Evolutionary conservation across 2,329 filamentous ascomycete species (phyloP).

Genomic region (Cladobotryum protrusum): DNA sequence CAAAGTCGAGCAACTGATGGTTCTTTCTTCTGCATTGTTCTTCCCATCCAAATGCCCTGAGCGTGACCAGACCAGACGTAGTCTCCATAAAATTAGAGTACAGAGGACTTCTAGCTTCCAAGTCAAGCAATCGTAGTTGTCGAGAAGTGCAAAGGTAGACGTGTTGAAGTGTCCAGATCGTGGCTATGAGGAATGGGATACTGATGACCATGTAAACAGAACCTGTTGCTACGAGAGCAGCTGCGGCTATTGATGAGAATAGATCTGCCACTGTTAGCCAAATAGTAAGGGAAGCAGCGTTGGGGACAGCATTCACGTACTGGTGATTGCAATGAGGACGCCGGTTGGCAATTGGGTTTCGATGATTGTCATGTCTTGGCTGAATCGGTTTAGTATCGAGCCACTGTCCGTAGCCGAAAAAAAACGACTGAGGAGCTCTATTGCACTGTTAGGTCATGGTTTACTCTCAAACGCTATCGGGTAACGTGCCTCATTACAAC

Average conservation of each 20-base stretch:
- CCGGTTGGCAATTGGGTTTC: conserved; percentile 18
- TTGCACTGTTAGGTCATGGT: too few species aligned
- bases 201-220: conserved; percentile 6
- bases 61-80: conserved; percentile 38
- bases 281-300: too few species aligned
- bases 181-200: conserved; percentile 8
- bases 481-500: too few species aligned
- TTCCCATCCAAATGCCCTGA: conserved; percentile 50
- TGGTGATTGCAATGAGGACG: conserved; percentile 4
- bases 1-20: conserved; percentile 40
- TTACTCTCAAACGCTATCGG: too few species aligned
- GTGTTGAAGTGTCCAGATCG: conserved; percentile 10
- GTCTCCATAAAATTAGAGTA: conserved; percentile 37
- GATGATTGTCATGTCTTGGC: conserved; percentile 19
- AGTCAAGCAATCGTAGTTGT: conserved; percentile 30
- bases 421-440: not conserved
- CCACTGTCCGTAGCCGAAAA: not conserved
- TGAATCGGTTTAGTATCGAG: conserved; percentile 1
- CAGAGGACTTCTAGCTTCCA: conserved; percentile 30
- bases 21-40: conserved; percentile 35
- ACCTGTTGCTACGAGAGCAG: conserved; percentile 8
- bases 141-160: conserved; percentile 18
- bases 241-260: conserved; percentile 17
- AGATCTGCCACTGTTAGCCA: too few species aligned
- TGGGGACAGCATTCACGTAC: not conserved